These are phyloP conservation scores for Linum lewisii DNA, from an alignment of 345 rosid genomes.

Conservation along the genomic window DNA sequence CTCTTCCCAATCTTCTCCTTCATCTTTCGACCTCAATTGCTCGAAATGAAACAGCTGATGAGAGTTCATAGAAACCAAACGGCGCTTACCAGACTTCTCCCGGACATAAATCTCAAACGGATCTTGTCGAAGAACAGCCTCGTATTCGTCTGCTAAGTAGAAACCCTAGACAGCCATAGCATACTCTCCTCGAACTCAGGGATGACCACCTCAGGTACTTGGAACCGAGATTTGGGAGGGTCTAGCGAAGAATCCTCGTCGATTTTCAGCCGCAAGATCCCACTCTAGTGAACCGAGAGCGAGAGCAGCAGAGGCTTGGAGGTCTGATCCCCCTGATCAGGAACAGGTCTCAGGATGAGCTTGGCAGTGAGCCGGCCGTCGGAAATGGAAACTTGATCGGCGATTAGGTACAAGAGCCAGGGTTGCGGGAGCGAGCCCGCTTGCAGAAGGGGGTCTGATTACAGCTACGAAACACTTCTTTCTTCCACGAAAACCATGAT, in stretches of 20 bases:
- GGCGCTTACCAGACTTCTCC: slow-evolving; percentile 39
- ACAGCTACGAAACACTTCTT: slow-evolving; percentile 88
- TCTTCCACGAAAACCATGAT: slow-evolving; percentile 99
- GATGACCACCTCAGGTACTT: slow-evolving; percentile 70
- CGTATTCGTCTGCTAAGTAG: slow-evolving; percentile 48
- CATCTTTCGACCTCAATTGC: slow-evolving; percentile 57
- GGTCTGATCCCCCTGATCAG: slow-evolving; percentile 14
- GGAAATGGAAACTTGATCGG: slow-evolving; percentile 43
- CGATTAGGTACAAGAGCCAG: slow-evolving; percentile 47
- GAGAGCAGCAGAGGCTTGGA: slow-evolving; percentile 52
- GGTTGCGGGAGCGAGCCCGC: slow-evolving; percentile 70
- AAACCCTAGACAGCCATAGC: slow-evolving; percentile 53
- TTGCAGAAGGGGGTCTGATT: slow-evolving; percentile 95
- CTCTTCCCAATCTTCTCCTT: slow-evolving; percentile 89
- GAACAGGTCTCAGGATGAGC: slow-evolving; percentile 25
- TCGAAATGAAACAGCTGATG: slow-evolving; percentile 85
- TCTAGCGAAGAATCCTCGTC: slow-evolving; percentile 62
- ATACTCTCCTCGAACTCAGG: slow-evolving; percentile 55
- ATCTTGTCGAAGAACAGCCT: slow-evolving; percentile 77
- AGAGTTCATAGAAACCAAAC: slow-evolving; percentile 65
- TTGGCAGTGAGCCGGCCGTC: slow-evolving; percentile 79
- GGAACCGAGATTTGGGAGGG: slow-evolving; percentile 63
- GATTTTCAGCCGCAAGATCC: slow-evolving; percentile 62
- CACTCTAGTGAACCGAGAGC: slow-evolving; percentile 57
- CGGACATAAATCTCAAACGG: slow-evolving; percentile 81